Conservation (phyloP, 2,329 filamentous ascomycete species). For the Cyphellophora europaea region DNA sequence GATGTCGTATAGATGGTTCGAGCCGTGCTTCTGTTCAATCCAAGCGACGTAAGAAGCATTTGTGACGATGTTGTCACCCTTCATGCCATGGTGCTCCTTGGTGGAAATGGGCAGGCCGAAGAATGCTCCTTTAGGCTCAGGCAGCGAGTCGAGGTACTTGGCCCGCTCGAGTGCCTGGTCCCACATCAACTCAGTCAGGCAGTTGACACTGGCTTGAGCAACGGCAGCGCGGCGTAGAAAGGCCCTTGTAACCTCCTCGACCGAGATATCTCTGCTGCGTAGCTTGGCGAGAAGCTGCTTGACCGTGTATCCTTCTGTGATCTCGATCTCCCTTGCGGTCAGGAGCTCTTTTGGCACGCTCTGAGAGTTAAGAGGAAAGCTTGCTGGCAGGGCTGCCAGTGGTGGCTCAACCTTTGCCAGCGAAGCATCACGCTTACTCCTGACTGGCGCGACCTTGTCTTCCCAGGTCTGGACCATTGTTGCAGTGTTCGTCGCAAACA, state of each 20-base stretch:
- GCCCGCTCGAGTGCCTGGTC: slow-evolving; percentile 38
- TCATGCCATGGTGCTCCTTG: slow-evolving; percentile 30
- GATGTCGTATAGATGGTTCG: slow-evolving; percentile 18
- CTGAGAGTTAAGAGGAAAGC: slow-evolving; percentile 26
- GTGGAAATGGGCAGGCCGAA: slow-evolving; percentile 52
- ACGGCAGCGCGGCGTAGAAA: slow-evolving; percentile 47
- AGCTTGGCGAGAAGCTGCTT: slow-evolving; percentile 33
- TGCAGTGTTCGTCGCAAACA: no score
- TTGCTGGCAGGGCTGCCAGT: slow-evolving; percentile 7
- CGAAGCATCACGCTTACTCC: slow-evolving; percentile 16
- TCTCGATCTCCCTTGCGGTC: slow-evolving; percentile 35
- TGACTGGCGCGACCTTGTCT: slow-evolving; percentile 12
- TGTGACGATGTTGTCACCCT: slow-evolving; percentile 15
- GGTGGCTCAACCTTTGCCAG: slow-evolving; percentile 19
- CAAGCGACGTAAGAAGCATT: slow-evolving; percentile 22
- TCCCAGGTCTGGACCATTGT: slow-evolving; percentile 10
- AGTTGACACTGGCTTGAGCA: slow-evolving; percentile 27
- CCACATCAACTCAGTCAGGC: slow-evolving; percentile 45
- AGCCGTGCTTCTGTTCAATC: slow-evolving; percentile 15
- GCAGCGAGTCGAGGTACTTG: slow-evolving; percentile 34
- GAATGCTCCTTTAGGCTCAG: slow-evolving; percentile 46
- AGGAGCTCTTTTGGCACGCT: slow-evolving; percentile 37
- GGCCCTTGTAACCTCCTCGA: slow-evolving; percentile 38
- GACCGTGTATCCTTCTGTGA: slow-evolving; percentile 39
- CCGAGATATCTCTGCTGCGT: slow-evolving; percentile 33